Evolutionary conservation across 1,284 basidiomycete genomes (phyloP).

Genomic region (Chalciporus sp.): DNA sequence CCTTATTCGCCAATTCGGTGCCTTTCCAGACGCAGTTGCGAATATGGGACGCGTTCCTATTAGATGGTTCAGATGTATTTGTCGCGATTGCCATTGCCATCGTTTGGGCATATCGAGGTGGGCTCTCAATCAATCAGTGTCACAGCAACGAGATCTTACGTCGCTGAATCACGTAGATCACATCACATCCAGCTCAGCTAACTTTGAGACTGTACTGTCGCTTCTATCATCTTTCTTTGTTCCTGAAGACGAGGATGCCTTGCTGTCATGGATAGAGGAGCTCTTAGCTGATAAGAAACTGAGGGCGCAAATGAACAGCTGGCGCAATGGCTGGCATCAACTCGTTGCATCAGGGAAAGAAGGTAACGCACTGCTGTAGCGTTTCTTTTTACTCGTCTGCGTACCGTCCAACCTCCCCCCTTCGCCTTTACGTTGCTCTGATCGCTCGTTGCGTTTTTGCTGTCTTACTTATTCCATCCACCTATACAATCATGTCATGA

Average conservation of each 20-base stretch:
- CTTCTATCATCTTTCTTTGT: constrained; percentile 91
- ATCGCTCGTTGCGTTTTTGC: constrained; percentile 8
- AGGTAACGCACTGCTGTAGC: constrained; percentile 63
- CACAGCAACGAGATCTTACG: constrained; percentile 2
- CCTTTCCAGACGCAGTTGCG: constrained; percentile 95
- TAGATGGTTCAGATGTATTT: constrained; percentile 91
- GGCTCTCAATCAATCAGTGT: constrained; percentile 19
- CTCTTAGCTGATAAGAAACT: constrained; percentile 73
- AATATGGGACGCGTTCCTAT: constrained; percentile 91
- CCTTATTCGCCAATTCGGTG: constrained; percentile 93
- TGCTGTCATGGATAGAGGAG: constrained; percentile 80
- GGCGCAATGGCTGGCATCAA: constrained; percentile 73
- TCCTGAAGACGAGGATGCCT: constrained; percentile 81
- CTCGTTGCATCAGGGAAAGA: constrained; percentile 71
- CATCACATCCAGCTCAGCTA: constrained; percentile 74
- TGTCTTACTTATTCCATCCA: constrained; percentile 28
- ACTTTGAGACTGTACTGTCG: constrained; percentile 89
- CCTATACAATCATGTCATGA: constrained; percentile 25
- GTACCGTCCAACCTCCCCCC: constrained; percentile 1
- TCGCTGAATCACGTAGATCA: constrained; percentile 57
- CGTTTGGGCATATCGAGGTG: constrained; percentile 87
- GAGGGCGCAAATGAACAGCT: constrained; percentile 65
- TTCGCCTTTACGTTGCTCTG: constrained; percentile 7
- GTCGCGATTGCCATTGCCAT: constrained; percentile 85
- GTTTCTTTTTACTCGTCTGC: not conserved